Evolutionary conservation across 192 early-diverging fungal species (phyloP), one percentile per base, ranked within the genome.

Genomic region (Umbelopsis vinacea): DNA sequence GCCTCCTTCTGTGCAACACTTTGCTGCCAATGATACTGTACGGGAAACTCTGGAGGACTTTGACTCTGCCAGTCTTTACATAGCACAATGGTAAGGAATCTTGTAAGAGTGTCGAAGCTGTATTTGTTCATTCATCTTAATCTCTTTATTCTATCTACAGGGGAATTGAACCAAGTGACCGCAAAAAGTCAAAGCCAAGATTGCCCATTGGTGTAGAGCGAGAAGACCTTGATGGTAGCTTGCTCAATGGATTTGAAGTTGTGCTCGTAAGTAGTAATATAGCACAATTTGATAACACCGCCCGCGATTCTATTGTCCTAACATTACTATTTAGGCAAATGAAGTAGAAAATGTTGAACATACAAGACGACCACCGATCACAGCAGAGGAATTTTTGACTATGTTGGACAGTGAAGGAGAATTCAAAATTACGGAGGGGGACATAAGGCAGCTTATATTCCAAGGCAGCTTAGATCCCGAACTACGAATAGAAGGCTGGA

Each of bases 401-500:
- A 87, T 87, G 37, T 91, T 93, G 77, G 88, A 92, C 68, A 21
- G 73, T 6, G 73, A 76, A n/a, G 89, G 89, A 12, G 67, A 73
- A 21, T 70, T 94, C 40, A 66, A 72, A 8, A 88, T 82, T 4
- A 68, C 84, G 23, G 68, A 85, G 11, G 84, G 74, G 7, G 68
- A 82, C 15, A 82, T 94, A 0, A 82, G 86, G 12, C 79, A 83
- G 12, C 80, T 84, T 8, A 83, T 94, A 14, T 94, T 93, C 66
- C 81, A 86, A 37, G 90, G 91, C 10, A 93, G 96, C 12, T 79
- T 98, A 4, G 91, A 95, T 46, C 84, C 88, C 43, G 95, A 96
- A 60, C 87, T 96, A 66, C 87, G 95, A 14, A 89, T 92, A 8
- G 87, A 94, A 52, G 94, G 94, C 6, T 98, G 95, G 95, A 97